These are phyloP conservation scores for Diplodia seriata DNA, from an alignment of 2,329 filamentous ascomycete genomes.

Conservation along the genomic window DNA sequence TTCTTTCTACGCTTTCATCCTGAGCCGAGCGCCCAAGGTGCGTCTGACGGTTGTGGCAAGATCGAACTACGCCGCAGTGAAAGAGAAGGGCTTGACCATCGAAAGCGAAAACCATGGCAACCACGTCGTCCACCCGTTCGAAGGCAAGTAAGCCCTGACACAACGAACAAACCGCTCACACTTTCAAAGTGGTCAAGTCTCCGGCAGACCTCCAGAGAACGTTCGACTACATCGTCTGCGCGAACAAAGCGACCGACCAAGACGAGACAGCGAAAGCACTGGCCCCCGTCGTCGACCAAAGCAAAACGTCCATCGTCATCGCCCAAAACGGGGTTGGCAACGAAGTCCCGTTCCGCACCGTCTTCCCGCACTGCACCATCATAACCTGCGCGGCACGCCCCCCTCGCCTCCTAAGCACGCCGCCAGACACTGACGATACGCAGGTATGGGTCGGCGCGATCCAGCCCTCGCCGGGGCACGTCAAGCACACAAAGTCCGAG, in stretches of 20 bases:
- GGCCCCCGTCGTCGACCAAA: neutral
- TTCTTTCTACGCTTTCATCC: neutral
- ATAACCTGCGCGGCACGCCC: neutral
- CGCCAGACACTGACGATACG: neutral
- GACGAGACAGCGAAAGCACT: neutral
- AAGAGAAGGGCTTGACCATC: constrained; percentile 1
- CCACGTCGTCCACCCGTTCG: neutral
- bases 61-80: neutral
- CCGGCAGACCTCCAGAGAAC: neutral
- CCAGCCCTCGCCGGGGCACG: neutral
- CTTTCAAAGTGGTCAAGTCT: neutral
- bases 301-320: constrained; percentile 1
- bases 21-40: neutral
- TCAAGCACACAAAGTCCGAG: neutral
- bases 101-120: constrained; percentile 3
- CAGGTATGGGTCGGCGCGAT: neutral
- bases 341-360: neutral
- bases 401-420: neutral
- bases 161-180: neutral
- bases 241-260: constrained; percentile 5
- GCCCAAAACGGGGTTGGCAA: neutral
- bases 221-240: neutral
- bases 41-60: neutral
- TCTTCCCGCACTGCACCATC: neutral
- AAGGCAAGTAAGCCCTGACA: neutral